Percentiles rank a stretch among this genome's conserved stretches.
phyloP scores from a whole-genome alignment of 1,139 yeast species.

The Pichia sp. region DNA sequence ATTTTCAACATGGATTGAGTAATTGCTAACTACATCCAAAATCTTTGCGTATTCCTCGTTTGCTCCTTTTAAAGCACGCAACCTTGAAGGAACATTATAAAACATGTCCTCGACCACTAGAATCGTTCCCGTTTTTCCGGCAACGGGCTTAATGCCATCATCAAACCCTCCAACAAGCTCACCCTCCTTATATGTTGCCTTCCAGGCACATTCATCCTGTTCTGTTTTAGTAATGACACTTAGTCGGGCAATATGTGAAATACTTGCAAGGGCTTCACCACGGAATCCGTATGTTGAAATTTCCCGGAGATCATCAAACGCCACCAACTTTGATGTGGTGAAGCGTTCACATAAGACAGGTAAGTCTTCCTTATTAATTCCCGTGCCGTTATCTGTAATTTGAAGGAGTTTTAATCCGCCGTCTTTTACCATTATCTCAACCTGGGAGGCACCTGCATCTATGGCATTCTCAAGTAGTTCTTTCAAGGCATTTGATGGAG shows the following conservation, averaged over 20 bases:
- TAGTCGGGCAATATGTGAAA: constrained; percentile 60
- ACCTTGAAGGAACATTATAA: constrained; percentile 79
- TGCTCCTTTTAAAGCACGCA: constrained; percentile 59
- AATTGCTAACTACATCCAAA: constrained; percentile 77
- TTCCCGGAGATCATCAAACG: constrained; percentile 46
- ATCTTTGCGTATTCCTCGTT: constrained; percentile 74
- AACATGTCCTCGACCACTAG: constrained; percentile 83
- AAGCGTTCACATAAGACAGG: constrained; percentile 51
- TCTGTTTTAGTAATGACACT: constrained; percentile 73
- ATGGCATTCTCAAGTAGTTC: constrained; percentile 54
- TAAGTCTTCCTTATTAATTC: constrained; percentile 45
- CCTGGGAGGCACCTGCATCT: constrained; percentile 46
- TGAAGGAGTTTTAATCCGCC: constrained; percentile 53
- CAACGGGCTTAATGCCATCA: constrained; percentile 65
- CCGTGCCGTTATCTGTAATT: constrained; percentile 51
- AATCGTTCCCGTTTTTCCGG: constrained; percentile 87
- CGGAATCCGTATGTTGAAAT: constrained; percentile 57
- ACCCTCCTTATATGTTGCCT: constrained; percentile 64
- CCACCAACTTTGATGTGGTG: constrained; percentile 50
- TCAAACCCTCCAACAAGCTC: constrained; percentile 36
- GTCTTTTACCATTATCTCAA: constrained; percentile 49
- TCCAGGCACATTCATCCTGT: constrained; percentile 62
- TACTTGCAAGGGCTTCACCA: constrained; percentile 58
- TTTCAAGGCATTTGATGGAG: constrained; percentile 75
- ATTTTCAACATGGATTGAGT: constrained; percentile 66